Evolutionary conservation across 192 early-diverging fungal species (phyloP).

Genomic region (Helicostylum pulchrum): DNA sequence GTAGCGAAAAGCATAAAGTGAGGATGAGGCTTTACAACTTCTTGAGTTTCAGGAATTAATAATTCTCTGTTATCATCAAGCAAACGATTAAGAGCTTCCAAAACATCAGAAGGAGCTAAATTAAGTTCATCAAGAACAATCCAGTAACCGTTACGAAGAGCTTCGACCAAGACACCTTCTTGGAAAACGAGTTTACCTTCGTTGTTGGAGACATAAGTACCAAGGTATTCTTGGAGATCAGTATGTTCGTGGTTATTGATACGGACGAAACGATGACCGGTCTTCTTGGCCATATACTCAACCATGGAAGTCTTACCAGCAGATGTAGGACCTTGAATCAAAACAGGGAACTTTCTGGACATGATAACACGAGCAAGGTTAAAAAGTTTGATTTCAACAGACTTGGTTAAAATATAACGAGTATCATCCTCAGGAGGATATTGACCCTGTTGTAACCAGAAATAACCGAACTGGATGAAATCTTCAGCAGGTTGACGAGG

Average conservation of each 20-base stretch:
- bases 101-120: slow-evolving; percentile 95
- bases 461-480: slow-evolving; percentile 77
- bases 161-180: slow-evolving; percentile 93
- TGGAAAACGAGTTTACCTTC: slow-evolving; percentile 89
- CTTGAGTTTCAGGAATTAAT: slow-evolving; percentile 93
- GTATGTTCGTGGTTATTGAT: slow-evolving; percentile 99
- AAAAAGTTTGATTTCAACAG: slow-evolving; percentile 82
- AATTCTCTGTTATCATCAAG: slow-evolving; percentile 98
- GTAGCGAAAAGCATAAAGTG: slow-evolving; percentile 99
- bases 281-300: slow-evolving; percentile 85
- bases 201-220: slow-evolving; percentile 80
- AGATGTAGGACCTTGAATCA: slow-evolving; percentile 98
- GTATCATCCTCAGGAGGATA: slow-evolving; percentile 32
- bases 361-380: slow-evolving; percentile 90
- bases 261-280: slow-evolving; percentile 93
- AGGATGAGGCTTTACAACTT: slow-evolving; percentile 88
- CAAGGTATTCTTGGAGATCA: slow-evolving; percentile 96
- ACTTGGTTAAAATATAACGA: slow-evolving; percentile 84
- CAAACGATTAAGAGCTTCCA: slow-evolving; percentile 95
- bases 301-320: slow-evolving; percentile 99
- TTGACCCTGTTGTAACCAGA: slow-evolving; percentile 73
- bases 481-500: slow-evolving; percentile 50
- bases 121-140: slow-evolving; percentile 98
- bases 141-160: slow-evolving; percentile 93
- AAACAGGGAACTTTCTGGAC: slow-evolving; percentile 85